Evolutionary conservation across 352 stramenopile genomes (phyloP), one percentile per base, ranked within the genome.

Genomic region (Globisporangium megalacanthum): DNA sequence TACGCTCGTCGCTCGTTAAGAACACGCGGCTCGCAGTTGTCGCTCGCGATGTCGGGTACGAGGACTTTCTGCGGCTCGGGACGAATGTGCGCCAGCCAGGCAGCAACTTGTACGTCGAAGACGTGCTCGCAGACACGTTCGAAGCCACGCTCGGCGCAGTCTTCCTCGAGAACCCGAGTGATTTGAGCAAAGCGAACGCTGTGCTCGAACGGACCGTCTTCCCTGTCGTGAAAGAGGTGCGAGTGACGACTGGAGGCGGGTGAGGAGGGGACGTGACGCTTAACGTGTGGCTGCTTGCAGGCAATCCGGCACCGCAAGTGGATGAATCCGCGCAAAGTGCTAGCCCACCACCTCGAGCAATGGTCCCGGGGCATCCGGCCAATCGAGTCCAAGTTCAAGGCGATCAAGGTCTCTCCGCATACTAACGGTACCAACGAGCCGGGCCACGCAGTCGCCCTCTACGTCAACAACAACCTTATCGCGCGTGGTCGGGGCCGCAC

Each of bases 1-100:
- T 83, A 22, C 76, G 83, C 14, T 92, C 85, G 41, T 89, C 82
- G 22, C 66, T 93, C 6, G 82, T 93, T n/a, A 95, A 91, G 69
- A 95, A 93, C 56, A 87, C 69, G 7, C 83, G 86, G 6, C 64
- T 93, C 2, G 82, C 82, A 0, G 67, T 78, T 20, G 76, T 93
- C 37, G 81, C 81, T 3, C 63, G 68, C 5, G 61, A 82, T 1
- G 63, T 69, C 13, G 80, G 83, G 11, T 92, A 89, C 50, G 64
- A 88, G 37, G 66, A 83, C 29, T 93, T 89, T 50, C 72, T 95
- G 48, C 83, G 83, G 6, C 60, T 95, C 13, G 81, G 82, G 14
- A 85, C 79, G 42, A 13, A 69, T 7, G 83, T 80, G 29, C 85
- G 83, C 62, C 62, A 82, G 54, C 73, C 64, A 20, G 49, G 6